These are phyloP conservation scores for Asterionellopsis glacialis DNA, from an alignment of 108 stramenopile genomes.

Conservation along the genomic window DNA sequence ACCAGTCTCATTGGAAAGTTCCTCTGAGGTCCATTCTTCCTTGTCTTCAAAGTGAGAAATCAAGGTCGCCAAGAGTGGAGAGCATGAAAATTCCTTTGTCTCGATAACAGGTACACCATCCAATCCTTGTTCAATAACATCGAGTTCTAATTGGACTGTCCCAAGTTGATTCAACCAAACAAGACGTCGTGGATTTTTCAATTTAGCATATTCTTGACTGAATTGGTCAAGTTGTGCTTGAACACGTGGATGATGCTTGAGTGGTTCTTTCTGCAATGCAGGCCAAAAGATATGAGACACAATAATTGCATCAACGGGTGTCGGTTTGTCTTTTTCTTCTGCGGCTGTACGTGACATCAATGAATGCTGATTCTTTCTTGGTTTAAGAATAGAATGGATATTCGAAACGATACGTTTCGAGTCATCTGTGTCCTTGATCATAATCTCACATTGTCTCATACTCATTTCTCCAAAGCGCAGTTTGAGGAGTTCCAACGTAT, in stretches of 20 bases:
- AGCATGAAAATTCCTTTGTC: constrained; percentile 73
- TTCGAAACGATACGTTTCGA: constrained; percentile 88
- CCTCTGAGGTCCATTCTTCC: constrained; percentile 58
- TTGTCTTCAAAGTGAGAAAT: constrained; percentile 90
- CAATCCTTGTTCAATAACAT: constrained; percentile 57
- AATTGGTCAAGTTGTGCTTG: constrained; percentile 65
- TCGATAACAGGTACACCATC: constrained; percentile 42
- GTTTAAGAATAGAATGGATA: constrained; percentile 55
- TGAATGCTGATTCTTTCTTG: constrained; percentile 13
- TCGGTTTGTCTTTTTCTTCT: constrained; percentile 10
- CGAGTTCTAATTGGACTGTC: constrained; percentile 87
- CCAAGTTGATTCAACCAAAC: constrained; percentile 87
- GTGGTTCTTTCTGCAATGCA: constrained; percentile 65
- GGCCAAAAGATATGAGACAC: constrained; percentile 98
- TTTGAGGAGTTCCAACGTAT: constrained; percentile 94
- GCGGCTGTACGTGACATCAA: background rate
- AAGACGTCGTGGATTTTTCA: constrained; percentile 92
- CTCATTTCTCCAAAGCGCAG: constrained; percentile 91
- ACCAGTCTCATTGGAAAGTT: constrained; percentile 66
- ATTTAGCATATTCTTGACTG: constrained; percentile 59
- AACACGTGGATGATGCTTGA: constrained; percentile 83
- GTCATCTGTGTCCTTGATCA: constrained; percentile 96
- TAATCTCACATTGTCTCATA: constrained; percentile 94
- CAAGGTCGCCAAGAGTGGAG: constrained; percentile 86
- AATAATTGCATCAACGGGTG: constrained; percentile 76